Base-by-base conservation (phyloP, 176 grass and related monocot genomes). In the Typha latifolia region DNA sequence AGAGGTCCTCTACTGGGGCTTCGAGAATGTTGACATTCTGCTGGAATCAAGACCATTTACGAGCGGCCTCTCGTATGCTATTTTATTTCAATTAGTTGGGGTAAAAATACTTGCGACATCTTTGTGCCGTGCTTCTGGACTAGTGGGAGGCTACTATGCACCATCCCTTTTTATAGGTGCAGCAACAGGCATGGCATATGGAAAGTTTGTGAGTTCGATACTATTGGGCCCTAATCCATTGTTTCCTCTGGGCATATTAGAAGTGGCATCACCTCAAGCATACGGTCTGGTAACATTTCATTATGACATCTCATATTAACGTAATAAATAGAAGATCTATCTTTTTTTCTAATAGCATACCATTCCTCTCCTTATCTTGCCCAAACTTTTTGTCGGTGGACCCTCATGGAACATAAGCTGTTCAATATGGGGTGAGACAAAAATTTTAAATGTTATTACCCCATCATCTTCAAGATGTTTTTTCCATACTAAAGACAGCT, bases 81-180 rank as follows among this genome's bases (percentile, higher is more conserved):
- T 92, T 64, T 81, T 97, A 69, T 59, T 86, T 80, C 83, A 97
- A 77, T 85, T 97, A 56, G 78, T 97, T 56, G 93, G 88, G 29
- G 78, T 89, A 69, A 97, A 97, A 82, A 80, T 97, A 75, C 48
- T 91, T 50, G 88, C 80, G 4, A 92, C 88, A 48, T 89, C 85
- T 43, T 74, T 97, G 48, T 84, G 85, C 57, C 81, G 83, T n/a
- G 88, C 93, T 52, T 89, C 87, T 73, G 93, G 93, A 70, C 79
- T 97, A 83, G 83, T 97, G 51, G 93, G 93, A 47, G 93, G 88
- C 67, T 91, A 91, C 66, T 97, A 97, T 73, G 88, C 93, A 66
- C 93, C 93, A 34, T 91, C 88, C 21, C 85, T 97, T 66, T 97
- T 92, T 86, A 92, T 97, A 62, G 93, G 93, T 74, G 93, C 88